Base-by-base conservation (phyloP, 1,284 basidiomycete genomes). In the Cerrena zonata region DNA sequence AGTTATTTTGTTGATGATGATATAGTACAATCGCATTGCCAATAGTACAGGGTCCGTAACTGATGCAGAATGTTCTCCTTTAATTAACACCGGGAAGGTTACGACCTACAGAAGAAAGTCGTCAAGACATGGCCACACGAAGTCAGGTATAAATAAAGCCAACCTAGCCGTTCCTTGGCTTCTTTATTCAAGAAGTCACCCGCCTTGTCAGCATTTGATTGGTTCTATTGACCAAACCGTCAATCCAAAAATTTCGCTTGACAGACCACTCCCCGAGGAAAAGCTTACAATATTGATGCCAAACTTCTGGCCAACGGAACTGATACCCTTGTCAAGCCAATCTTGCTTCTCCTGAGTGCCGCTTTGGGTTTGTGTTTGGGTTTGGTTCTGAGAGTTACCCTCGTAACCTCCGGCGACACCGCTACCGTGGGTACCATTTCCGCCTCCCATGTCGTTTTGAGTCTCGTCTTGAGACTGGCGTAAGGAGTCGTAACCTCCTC, bases 321-420 rank as follows among this genome's bases (percentile, higher is more conserved):
- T 47, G 47, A 66, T 55, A 48, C 62, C 62, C 57, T 65, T 64
- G 58, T 65, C 63, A 38, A 65, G 59, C 63, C 63, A 66, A 49
- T 66, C 61, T 53, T 61, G 53, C 58, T 61, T 58, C 58, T 65
- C 57, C 13, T 39, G 42, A 5, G 15, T 15, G n/a, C 11, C 11
- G 13, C 45, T 45, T 10, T 44, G 12, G 11, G 15, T 19, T 40
- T 50, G 49, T 10, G 10, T 10, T 22, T 49, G 48, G 21, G 23
- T 30, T 25, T 42, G 41, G 22, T 24, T 25, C 48, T 53, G 50
- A 22, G 15, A 10, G 19, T 49, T 46, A 21, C 55, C 55, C 18
- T 52, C 50, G 37, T 52, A 52, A 10, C 56, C 56, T 15, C 56
- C 56, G 21, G 56, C 53, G 36, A 57, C 56, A 18, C 56, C 56